Conservation (phyloP, 2,329 filamentous ascomycete genomes). For the Clonostachys sp. region DNA sequence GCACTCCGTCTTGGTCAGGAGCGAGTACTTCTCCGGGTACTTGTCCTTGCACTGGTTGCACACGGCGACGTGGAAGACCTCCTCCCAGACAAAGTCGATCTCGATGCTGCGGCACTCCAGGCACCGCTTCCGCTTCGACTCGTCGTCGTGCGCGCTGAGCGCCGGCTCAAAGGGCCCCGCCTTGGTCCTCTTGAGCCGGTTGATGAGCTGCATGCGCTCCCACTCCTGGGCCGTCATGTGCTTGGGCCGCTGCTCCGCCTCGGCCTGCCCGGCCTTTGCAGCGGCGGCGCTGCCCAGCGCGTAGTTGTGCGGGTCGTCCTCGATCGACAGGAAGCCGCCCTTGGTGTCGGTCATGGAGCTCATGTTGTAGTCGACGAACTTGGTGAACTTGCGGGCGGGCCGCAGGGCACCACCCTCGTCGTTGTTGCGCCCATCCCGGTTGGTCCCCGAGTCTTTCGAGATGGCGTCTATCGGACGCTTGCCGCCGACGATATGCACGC, state of each 20-base stretch:
- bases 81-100: constrained; percentile 94
- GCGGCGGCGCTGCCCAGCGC: constrained; percentile 46
- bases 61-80: constrained; percentile 70
- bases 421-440: constrained; percentile 62
- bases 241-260: constrained; percentile 62
- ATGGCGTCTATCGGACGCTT: constrained; percentile 71
- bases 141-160: constrained; percentile 67
- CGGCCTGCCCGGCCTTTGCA: constrained; percentile 15
- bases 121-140: constrained; percentile 67
- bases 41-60: constrained; percentile 88
- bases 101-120: constrained; percentile 78
- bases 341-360: constrained; percentile 98
- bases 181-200: constrained; percentile 67
- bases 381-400: constrained; percentile 82
- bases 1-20: constrained; percentile 95
- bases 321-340: constrained; percentile 84
- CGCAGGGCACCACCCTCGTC: constrained; percentile 54
- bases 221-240: constrained; percentile 90
- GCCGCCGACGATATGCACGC: constrained; percentile 49
- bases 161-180: constrained; percentile 85
- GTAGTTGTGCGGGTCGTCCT: constrained; percentile 88
- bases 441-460: constrained; percentile 46
- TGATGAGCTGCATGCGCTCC: constrained; percentile 76
- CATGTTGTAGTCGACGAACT: constrained; percentile 97
- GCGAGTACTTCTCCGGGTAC: constrained; percentile 84